These are phyloP conservation scores for Talaromyces marneffei DNA, from an alignment of 2,329 filamentous ascomycete genomes.

Conservation along the genomic window DNA sequence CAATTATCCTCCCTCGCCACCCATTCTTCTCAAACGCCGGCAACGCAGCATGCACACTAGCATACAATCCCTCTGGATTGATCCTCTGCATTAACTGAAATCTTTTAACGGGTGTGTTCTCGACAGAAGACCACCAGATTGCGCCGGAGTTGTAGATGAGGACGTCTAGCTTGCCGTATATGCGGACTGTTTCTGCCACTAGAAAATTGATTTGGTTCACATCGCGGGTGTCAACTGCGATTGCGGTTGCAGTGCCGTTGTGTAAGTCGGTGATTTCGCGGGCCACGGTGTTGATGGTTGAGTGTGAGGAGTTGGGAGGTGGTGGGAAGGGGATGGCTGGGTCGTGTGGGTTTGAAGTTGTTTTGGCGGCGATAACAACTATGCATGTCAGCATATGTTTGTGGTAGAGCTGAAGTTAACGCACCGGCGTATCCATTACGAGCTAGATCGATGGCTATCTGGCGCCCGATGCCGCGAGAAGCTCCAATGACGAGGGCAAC, in stretches of 20 bases:
- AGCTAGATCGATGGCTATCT: constrained; percentile 72
- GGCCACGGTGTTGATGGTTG: constrained; percentile 74
- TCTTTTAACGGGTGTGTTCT: constrained; percentile 66
- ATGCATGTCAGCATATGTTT: not conserved
- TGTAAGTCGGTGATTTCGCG: constrained; percentile 60
- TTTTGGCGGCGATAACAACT: constrained; percentile 76
- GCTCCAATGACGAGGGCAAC: constrained; percentile 70
- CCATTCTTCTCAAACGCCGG: constrained; percentile 56
- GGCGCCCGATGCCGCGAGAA: constrained; percentile 73
- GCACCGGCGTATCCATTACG: constrained; percentile 64
- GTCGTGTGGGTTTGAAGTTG: constrained; percentile 57
- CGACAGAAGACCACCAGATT: constrained; percentile 75
- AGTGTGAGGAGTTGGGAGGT: constrained; percentile 66
- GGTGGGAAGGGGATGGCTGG: constrained; percentile 58
- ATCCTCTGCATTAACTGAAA: constrained; percentile 73
- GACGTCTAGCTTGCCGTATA: constrained; percentile 62
- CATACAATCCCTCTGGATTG: constrained; percentile 72
- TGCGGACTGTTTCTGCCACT: constrained; percentile 53
- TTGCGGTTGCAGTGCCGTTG: constrained; percentile 59
- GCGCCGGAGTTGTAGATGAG: constrained; percentile 79
- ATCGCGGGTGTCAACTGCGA: constrained; percentile 65
- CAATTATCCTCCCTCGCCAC: constrained; percentile 61
- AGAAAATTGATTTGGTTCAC: constrained; percentile 56
- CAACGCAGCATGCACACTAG: constrained; percentile 60
- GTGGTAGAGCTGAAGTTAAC: constrained; percentile 3